Conservation (phyloP, 2,329 filamentous ascomycete genomes). For the Microthyrium microscopicum region DNA sequence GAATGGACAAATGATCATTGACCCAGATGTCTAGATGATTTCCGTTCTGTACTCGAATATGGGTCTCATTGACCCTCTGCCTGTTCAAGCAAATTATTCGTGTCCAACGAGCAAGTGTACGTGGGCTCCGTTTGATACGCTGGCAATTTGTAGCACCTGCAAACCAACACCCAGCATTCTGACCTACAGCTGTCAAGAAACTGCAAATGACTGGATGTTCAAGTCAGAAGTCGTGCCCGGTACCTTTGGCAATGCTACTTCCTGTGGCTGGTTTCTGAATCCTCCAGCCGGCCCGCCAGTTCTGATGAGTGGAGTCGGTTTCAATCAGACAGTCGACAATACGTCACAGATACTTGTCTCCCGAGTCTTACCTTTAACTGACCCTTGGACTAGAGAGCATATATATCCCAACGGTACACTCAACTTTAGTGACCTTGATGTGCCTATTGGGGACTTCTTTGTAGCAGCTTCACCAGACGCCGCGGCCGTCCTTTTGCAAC, state of each 20-base stretch:
- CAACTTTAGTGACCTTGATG: not conserved
- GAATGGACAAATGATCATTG: too few species aligned
- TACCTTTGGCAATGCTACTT: too few species aligned
- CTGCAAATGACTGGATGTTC: slow-evolving; percentile 1
- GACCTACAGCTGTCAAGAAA: slow-evolving; percentile 2
- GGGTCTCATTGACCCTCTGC: too few species aligned
- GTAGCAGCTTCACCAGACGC: slow-evolving; percentile 2
- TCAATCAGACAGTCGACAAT: not conserved
- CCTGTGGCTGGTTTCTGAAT: slow-evolving; percentile 7
- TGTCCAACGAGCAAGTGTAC: slow-evolving; percentile 8
- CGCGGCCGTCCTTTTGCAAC: not conserved
- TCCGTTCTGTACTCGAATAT: too few species aligned
- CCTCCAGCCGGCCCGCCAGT: slow-evolving; percentile 1
- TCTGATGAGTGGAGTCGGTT: slow-evolving; percentile 7
- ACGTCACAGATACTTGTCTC: slow-evolving; percentile 3
- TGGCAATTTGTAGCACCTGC: slow-evolving; percentile 8
- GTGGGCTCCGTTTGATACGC: slow-evolving; percentile 7
- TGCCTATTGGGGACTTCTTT: slow-evolving; percentile 6
- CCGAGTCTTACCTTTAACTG: slow-evolving; percentile 1
- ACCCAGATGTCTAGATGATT: too few species aligned
- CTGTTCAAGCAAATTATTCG: not conserved
- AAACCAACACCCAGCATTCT: slow-evolving; percentile 5
- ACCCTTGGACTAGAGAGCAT: not conserved
- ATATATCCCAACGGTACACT: slow-evolving; percentile 6
- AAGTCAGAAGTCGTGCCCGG: too few species aligned